Base-by-base conservation (phyloP, 78 protist species). In the Corallochytrium limacisporum region DNA sequence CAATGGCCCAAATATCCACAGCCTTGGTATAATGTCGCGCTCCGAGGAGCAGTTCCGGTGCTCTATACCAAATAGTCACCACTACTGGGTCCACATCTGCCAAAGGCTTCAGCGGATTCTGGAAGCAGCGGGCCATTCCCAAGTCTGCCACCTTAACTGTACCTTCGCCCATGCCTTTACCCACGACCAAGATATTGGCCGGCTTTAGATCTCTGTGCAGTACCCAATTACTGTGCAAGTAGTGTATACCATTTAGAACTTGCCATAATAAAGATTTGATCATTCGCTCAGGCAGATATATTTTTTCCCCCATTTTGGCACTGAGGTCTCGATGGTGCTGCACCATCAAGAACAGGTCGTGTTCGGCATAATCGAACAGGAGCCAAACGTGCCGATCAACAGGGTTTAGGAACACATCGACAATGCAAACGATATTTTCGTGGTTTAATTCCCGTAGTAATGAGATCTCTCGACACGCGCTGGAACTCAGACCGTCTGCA, bases 51-150 rank as follows among this genome's bases (percentile, higher is more conserved):
- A 89, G 87, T 46, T 89, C 95, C 0, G 95, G 95, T 6, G 95
- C 88, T 18, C 95, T 62, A 55, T 89, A 89, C 95, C 95, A 89
- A 28, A 89, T 79, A 40, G 95, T 89, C 7, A 86, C 95, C 10
- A 89, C 91, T 1, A 85, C 91, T 4, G 68, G 72, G 15, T 65
- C 69, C 4, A 32, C 31, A 1, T 50, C 76, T 1, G 76, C 3
- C 28, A 55, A 28, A 12, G 78, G 65, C 24, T 56, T 57, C 12
- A 79, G 44, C 1, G 90, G 90, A 1, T 72, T 35, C 50, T 81
- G 69, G 69, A 79, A 81, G 26, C 77, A 39, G 2, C 91, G 60
- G 0, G 91, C 91, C 20, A 85, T 39, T n/a, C 91, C 91, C n/a
- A 85, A 56, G 33, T 78, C 78, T 3, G 62, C 55, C 18, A 28